Base-by-base conservation (phyloP, 345 rosid species). In the Moricandia arvensis region DNA sequence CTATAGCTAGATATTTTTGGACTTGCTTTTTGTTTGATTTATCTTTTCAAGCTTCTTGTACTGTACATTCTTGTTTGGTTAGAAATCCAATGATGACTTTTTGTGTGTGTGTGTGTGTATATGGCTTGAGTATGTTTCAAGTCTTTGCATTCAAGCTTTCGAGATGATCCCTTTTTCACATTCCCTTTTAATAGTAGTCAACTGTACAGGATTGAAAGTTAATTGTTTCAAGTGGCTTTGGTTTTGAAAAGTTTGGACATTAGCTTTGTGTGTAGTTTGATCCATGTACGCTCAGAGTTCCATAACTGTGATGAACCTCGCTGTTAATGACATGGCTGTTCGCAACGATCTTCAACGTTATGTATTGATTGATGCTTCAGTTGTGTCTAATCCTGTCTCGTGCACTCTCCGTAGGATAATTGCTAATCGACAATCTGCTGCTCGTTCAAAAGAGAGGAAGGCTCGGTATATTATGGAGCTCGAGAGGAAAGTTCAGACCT, bases 371-470 rank as follows among this genome's bases (percentile, higher is more conserved):
- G 31, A 29, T 29, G 31, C 31, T 29, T 29, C 31, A 29, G 31
- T 2, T 29, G 1, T 27, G n/a, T 43, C 49, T 67, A 33, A 66
- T 45, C 21, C 35, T 21, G 53, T 24, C 61, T 33, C 15, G 4
- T 34, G 21, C 7, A 24, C 68, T 35, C 12, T 72, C 6, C 63
- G 65, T 82, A 89, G 97, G 85, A 93, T 90, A 62, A 81, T 90
- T 11, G 97, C 98, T 68, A 89, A 93, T 72, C 83, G 97, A 66
- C 97, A 89, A 67, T 90, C 97, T 60, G 97, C 98, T 73, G 89
- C 98, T 75, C 90, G 98, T 43, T 91, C 96, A 8, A 93, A 91
- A 75, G 97, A 93, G 84, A 86, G 97, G 74, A 91, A 93, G 76
- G 93, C 92, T 9, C 85, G 89, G 35, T 91, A 93, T 69, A 89